A percentile compares a stretch with the other conserved stretches of the same genome.
phyloP scores from a whole-genome alignment of 352 stramenopile species.

The Thalassiosira exigua region DNA sequence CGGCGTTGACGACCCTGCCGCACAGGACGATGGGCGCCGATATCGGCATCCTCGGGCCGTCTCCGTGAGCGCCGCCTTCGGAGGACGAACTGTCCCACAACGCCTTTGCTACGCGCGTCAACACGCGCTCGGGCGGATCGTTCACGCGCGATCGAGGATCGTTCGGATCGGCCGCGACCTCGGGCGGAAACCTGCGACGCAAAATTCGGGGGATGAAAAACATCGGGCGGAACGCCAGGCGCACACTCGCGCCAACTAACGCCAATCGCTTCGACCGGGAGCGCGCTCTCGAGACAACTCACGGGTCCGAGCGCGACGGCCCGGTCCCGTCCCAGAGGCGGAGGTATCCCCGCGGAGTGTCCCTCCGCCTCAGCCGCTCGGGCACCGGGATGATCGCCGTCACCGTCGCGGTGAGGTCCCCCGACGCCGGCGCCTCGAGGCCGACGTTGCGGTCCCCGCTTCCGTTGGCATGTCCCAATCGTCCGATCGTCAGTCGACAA shows the following conservation, averaged over 20 bases:
- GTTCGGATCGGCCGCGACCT: conserved; percentile 3
- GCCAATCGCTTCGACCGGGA: too few relatives aligned
- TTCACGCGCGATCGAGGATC: neutral
- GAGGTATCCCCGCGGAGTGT: conserved; percentile 69
- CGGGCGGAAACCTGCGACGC: conserved; percentile 22
- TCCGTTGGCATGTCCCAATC: conserved; percentile 1
- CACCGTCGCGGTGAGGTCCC: conserved; percentile 70
- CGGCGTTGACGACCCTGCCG: conserved; percentile 73
- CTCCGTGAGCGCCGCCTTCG: too few relatives aligned
- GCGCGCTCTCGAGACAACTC: conserved; percentile 39
- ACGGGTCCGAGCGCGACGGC: conserved; percentile 64
- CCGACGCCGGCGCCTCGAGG: conserved; percentile 34
- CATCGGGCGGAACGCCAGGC: too few relatives aligned
- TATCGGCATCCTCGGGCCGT: neutral
- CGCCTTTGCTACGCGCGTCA: conserved; percentile 55
- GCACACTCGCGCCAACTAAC: too few relatives aligned
- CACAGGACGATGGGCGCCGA: conserved; percentile 59
- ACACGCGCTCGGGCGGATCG: conserved; percentile 53
- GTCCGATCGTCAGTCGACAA: conserved; percentile 11
- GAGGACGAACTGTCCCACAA: conserved; percentile 18
- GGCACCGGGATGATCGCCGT: conserved; percentile 60
- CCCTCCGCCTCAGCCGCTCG: conserved; percentile 25
- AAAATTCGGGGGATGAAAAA: too few relatives aligned
- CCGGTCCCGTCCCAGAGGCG: conserved; percentile 84
- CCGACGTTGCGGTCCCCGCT: conserved; percentile 30